Conservation (phyloP, 1,284 basidiomycete genomes). For the Rhodotorula mucilaginosa region DNA sequence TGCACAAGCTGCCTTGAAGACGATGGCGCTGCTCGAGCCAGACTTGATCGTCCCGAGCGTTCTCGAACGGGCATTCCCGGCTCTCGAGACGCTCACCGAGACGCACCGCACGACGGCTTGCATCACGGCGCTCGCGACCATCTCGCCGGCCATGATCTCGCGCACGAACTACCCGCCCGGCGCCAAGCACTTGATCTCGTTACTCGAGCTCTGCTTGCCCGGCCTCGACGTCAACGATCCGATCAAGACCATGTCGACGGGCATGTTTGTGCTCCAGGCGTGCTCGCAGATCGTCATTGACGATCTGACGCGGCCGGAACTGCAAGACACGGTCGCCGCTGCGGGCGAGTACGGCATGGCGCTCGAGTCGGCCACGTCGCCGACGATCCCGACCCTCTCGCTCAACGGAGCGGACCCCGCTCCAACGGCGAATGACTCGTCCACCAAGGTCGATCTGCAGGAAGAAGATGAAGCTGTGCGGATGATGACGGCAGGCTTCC, state of each 20-base stretch:
- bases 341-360: conserved; percentile 9
- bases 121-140: conserved; percentile 78
- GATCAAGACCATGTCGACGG: conserved; percentile 68
- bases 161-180: conserved; percentile 75
- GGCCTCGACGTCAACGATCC: conserved; percentile 95
- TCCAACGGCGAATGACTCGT: conserved; percentile 45
- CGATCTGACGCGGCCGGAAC: conserved; percentile 60
- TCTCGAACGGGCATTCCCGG: conserved; percentile 84
- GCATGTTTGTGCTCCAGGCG: conserved; percentile 47
- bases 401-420: conserved; percentile 52
- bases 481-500: conserved; percentile 74
- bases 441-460: conserved; percentile 44
- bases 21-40: conserved; percentile 78
- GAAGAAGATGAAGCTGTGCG: conserved; percentile 72
- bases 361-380: background rate
- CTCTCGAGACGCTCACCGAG: conserved; percentile 90
- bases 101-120: conserved; percentile 90
- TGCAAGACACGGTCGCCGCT: conserved; percentile 11
- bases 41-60: conserved; percentile 86
- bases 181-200: conserved; percentile 80
- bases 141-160: conserved; percentile 74
- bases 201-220: conserved; percentile 85
- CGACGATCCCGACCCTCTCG: conserved; percentile 33
- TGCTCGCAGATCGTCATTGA: conserved; percentile 64
- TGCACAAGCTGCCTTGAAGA: conserved; percentile 62